Percentiles rank a stretch among this genome's conserved stretches.
phyloP scores from a whole-genome alignment of 129 eudicot species.

The Escallonia herrerae region DNA sequence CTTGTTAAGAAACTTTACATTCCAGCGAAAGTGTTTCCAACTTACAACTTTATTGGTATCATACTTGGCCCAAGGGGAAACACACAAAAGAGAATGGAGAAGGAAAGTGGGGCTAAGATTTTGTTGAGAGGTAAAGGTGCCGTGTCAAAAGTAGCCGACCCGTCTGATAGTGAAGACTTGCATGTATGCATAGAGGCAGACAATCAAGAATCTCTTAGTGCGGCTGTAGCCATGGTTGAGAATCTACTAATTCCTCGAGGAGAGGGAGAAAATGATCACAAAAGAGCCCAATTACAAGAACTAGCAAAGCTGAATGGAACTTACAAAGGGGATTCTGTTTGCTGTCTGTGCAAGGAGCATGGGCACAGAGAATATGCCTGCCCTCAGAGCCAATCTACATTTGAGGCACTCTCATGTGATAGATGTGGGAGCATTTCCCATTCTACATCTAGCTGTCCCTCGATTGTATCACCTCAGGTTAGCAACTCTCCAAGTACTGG shows the following conservation, averaged over 20 bases:
- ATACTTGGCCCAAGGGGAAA: slow-evolving; percentile 36
- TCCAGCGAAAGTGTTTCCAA: slow-evolving; percentile 26
- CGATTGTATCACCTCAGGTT: not conserved
- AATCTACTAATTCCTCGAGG: slow-evolving; percentile 18
- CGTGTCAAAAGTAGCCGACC: not conserved
- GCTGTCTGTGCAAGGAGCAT: slow-evolving; percentile 19
- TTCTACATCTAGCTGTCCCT: slow-evolving; percentile 12
- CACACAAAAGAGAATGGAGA: slow-evolving; percentile 34
- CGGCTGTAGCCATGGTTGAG: slow-evolving; percentile 27
- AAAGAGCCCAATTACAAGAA: slow-evolving; percentile 23
- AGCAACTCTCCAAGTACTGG: not conserved
- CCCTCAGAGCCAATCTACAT: slow-evolving; percentile 17
- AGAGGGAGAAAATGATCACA: slow-evolving; percentile 13
- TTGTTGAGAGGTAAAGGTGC: slow-evolving; percentile 23
- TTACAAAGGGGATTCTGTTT: not conserved
- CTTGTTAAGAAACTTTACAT: slow-evolving; percentile 16
- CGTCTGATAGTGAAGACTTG: slow-evolving; percentile 20
- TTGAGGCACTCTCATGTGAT: slow-evolving; percentile 9
- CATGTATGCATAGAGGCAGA: slow-evolving; percentile 22
- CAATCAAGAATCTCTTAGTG: slow-evolving; percentile 11
- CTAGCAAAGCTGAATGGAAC: slow-evolving; percentile 15
- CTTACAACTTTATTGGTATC: slow-evolving; percentile 28
- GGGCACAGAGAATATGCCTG: slow-evolving; percentile 24
- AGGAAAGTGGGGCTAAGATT: slow-evolving; percentile 32
- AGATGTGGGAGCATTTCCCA: slow-evolving; percentile 23